phyloP scores from a whole-genome alignment of 352 stramenopile genomes.

The Phytophthora hibernalis region DNA sequence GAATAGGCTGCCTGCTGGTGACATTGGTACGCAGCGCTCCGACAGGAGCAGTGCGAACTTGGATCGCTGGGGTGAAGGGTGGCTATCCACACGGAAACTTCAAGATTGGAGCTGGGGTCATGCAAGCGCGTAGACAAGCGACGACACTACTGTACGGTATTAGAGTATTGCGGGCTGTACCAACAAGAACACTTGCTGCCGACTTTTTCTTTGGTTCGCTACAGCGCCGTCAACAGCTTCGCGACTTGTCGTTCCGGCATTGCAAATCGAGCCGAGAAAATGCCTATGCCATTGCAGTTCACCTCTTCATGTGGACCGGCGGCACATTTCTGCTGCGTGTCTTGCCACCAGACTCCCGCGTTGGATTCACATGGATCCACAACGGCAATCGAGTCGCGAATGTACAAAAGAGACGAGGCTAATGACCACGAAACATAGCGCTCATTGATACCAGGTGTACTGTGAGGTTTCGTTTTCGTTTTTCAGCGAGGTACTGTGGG shows the following conservation, averaged over 20 bases:
- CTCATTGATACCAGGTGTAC: neutral
- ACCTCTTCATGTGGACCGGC: neutral
- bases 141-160: no score
- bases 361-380: neutral
- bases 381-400: no score
- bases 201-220: neutral
- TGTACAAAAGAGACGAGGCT: slow-evolving; percentile 1
- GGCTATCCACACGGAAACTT: neutral
- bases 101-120: neutral
- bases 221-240: neutral
- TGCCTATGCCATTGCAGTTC: neutral
- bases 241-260: neutral
- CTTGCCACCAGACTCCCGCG: neutral
- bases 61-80: slow-evolving; percentile 5
- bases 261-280: neutral
- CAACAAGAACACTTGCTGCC: neutral
- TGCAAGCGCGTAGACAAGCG: neutral
- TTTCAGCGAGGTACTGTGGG: no score
- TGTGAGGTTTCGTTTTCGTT: no score
- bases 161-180: neutral
- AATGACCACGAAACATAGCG: no score
- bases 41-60: neutral
- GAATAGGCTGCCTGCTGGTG: neutral
- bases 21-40: slow-evolving; percentile 14
- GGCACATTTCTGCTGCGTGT: neutral